Conservation (phyloP, 2,329 filamentous ascomycete genomes). For the Lizonia empirigonia region DNA sequence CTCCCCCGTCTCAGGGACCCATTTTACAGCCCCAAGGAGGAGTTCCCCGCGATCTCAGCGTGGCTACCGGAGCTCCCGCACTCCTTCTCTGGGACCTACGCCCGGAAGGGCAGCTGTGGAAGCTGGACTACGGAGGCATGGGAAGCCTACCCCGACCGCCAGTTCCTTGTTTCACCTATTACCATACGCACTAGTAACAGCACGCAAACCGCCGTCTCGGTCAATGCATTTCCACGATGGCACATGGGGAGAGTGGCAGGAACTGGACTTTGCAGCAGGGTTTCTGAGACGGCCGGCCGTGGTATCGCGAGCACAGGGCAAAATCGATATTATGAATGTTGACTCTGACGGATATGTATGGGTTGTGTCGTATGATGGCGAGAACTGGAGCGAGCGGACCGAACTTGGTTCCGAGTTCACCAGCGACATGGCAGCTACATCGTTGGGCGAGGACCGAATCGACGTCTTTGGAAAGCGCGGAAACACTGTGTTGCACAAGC, state of each 20-base stretch:
- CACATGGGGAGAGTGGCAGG: conserved; percentile 15
- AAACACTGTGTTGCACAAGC: not conserved
- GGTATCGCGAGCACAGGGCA: conserved; percentile 1
- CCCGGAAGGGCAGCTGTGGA: not conserved
- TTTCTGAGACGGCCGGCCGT: conserved; percentile 8
- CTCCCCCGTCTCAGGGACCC: not conserved
- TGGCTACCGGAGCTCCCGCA: not conserved
- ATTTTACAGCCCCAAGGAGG: not conserved
- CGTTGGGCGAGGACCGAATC: conserved; percentile 16
- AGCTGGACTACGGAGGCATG: not conserved
- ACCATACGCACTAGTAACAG: conserved; percentile 1
- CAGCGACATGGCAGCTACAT: conserved; percentile 12
- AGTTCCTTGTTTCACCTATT: conserved; percentile 14
- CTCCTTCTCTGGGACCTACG: conserved; percentile 7
- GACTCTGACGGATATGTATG: conserved; percentile 8
- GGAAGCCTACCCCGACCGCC: conserved; percentile 5
- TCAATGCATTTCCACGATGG: conserved; percentile 11
- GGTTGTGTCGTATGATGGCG: conserved; percentile 13
- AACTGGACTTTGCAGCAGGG: conserved; percentile 1
- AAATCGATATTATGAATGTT: conserved; percentile 11
- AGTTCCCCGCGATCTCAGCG: conserved; percentile 6
- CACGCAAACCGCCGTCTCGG: conserved; percentile 12
- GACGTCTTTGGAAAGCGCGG: conserved; percentile 11
- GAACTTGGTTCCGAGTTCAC: conserved; percentile 3
- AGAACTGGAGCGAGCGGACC: conserved; percentile 11